Base-by-base conservation (phyloP, 257 asterid genomes). In the Fraxinus pennsylvanica region DNA sequence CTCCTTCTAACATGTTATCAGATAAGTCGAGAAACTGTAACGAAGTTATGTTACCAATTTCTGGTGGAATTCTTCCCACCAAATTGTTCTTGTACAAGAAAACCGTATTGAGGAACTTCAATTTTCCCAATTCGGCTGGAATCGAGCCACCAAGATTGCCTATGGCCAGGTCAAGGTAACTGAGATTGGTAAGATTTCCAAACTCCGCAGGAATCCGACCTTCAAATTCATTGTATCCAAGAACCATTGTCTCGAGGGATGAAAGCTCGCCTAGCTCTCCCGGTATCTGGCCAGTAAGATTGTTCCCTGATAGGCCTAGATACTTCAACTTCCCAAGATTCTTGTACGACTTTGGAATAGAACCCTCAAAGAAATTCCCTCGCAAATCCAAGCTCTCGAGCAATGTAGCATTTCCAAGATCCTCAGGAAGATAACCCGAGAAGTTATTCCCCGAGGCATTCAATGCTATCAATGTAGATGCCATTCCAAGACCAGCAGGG, bases 241-340 rank as follows among this genome's bases (percentile, higher is more conserved):
- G 85, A 72, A 91, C 82, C 7, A 89, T 81, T 9, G 91, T 89
- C 86, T 91, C 91, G 71, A 91, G 73, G 0, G 88, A 80, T 1
- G 88, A 85, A 78, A 91, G 86, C 43, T 89, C 71, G 17, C 96
- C 94, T 8, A 91, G 73, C 87, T 91, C 96, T 0, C 78, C 41
- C 12, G 94, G 92, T 75, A 91, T 83, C 59, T 36, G 41, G 13
- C 92, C 94, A 0, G 88, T 84, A 27, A 91, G 88, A 77, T 88
- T 91, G 68, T 91, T 91, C 39, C 96, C 96, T 0, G 97, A 92
- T 29, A 92, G 91, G 39, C 97, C 97, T 66, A 92, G 92, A 82
- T 85, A 92, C 87, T 76, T 91, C 82, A 92, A 29, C 13, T 76
- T 85, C 61, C 50, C 74, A 86, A 92, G 73, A 52, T 75, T 88